Percentiles rank a stretch among this genome's conserved stretches.
These are phyloP conservation scores for Wickerhamiella occidentalis DNA, from an alignment of 805 yeast genomes.

Conservation along the genomic window DNA sequence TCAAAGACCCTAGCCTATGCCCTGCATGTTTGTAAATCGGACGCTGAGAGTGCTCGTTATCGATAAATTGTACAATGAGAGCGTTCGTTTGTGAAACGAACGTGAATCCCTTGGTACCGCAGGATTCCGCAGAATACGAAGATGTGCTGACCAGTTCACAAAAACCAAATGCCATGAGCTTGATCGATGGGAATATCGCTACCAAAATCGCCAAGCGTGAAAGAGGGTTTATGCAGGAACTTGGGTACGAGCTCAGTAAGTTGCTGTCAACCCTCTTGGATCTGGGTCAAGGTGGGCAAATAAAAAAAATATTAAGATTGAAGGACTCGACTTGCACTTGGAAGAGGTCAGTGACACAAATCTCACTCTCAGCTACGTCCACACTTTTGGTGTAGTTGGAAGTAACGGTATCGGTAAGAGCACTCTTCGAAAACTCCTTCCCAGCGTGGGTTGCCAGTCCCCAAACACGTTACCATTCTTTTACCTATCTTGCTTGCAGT, in stretches of 20 bases:
- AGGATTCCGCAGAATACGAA: slow-evolving; percentile 71
- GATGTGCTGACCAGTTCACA: slow-evolving; percentile 56
- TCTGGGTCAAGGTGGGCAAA: slow-evolving; percentile 58
- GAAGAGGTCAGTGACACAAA: slow-evolving; percentile 85
- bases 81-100: slow-evolving; percentile 41
- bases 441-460: slow-evolving; percentile 85
- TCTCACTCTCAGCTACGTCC: slow-evolving; percentile 78
- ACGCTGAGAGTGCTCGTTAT: too few relatives aligned
- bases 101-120: slow-evolving; percentile 46
- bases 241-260: slow-evolving; percentile 63
- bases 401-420: slow-evolving; percentile 99
- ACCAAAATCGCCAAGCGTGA: slow-evolving; percentile 84
- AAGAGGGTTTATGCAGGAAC: slow-evolving; percentile 25
- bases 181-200: slow-evolving; percentile 57
- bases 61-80: too few relatives aligned
- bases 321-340: slow-evolving; percentile 85
- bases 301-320: slow-evolving; percentile 93
- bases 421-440: slow-evolving; percentile 83
- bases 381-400: slow-evolving; percentile 94
- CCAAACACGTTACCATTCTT: slow-evolving; percentile 87
- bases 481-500: too few relatives aligned
- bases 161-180: slow-evolving; percentile 42
- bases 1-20: too few relatives aligned
- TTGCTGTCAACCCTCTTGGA: slow-evolving; percentile 91
- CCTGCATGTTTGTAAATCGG: too few relatives aligned